These are phyloP conservation scores for Nicotiana tabacum DNA, from an alignment of 257 asterid species.

Conservation along the genomic window DNA sequence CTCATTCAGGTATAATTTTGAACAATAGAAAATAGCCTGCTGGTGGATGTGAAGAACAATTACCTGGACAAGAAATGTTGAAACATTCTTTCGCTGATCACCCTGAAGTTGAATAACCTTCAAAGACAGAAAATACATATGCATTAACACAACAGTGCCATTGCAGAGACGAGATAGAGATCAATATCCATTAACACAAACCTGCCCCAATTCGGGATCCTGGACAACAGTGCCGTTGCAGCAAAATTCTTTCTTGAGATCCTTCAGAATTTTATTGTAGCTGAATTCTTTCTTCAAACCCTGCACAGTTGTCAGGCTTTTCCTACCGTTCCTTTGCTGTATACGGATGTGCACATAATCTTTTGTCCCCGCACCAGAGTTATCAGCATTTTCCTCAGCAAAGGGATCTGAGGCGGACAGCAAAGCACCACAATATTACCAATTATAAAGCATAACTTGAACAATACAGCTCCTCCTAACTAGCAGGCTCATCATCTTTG, in stretches of 20 bases:
- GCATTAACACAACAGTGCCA: neutral
- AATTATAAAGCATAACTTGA: neutral
- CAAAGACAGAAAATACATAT: neutral
- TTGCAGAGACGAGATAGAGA: neutral
- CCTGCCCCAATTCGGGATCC: constrained; percentile 86
- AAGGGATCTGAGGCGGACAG: constrained; percentile 32
- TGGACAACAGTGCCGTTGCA: constrained; percentile 92
- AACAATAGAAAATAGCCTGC: neutral
- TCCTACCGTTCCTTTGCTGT: constrained; percentile 50
- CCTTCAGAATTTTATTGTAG: constrained; percentile 47
- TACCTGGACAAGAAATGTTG: constrained; percentile 64
- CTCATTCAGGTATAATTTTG: neutral
- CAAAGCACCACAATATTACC: neutral
- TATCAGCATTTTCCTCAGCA: constrained; percentile 54
- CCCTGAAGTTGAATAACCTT: constrained; percentile 89
- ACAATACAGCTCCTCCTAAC: neutral
- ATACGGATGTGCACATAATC: constrained; percentile 45
- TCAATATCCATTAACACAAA: neutral
- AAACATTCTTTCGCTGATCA: constrained; percentile 79
- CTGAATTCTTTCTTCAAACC: constrained; percentile 50
- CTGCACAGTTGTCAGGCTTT: constrained; percentile 48
- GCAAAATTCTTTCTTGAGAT: constrained; percentile 78
- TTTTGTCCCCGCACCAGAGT: constrained; percentile 51
- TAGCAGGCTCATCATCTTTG: neutral
- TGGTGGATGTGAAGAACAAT: neutral